Percentiles rank a stretch among this genome's conserved stretches.
Evolutionary conservation across 305 asterid genomes (phyloP).

Genomic region (Fraxinus paxiana): DNA sequence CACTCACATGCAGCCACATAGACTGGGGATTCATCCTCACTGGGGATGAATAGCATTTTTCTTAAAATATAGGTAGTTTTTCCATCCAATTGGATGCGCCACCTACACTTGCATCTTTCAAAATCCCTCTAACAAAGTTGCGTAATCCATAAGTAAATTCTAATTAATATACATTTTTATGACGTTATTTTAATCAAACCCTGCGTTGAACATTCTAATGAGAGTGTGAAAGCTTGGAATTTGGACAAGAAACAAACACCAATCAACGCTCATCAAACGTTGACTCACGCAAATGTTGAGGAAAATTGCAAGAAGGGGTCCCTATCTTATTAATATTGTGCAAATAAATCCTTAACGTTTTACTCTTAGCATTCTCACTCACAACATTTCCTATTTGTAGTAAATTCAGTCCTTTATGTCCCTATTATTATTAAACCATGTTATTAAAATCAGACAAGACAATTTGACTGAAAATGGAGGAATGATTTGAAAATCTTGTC

Average conservation of each 20-base stretch:
- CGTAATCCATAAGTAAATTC: not conserved
- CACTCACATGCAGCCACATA: too few relatives aligned
- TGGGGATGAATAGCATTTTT: too few relatives aligned
- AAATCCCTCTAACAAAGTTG: too few relatives aligned
- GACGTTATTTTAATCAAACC: not conserved
- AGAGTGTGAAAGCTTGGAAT: conserved; percentile 7
- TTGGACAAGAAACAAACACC: conserved; percentile 18
- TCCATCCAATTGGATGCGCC: too few relatives aligned
- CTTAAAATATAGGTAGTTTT: too few relatives aligned
- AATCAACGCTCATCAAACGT: not conserved
- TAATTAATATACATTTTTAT: not conserved
- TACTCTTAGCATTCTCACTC: not conserved
- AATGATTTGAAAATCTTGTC: not conserved
- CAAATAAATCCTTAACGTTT: not conserved
- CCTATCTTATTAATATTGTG: not conserved
- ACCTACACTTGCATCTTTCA: too few relatives aligned
- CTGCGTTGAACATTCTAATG: not conserved
- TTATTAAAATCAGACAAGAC: not conserved
- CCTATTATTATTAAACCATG: not conserved
- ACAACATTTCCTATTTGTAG: not conserved
- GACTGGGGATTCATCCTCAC: too few relatives aligned
- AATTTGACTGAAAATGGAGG: not conserved
- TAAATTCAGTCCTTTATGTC: not conserved
- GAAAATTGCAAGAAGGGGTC: not conserved
- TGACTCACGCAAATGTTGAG: not conserved